These are phyloP conservation scores for Globisporangium splendens DNA, from an alignment of 352 stramenopile species.

Conservation along the genomic window DNA sequence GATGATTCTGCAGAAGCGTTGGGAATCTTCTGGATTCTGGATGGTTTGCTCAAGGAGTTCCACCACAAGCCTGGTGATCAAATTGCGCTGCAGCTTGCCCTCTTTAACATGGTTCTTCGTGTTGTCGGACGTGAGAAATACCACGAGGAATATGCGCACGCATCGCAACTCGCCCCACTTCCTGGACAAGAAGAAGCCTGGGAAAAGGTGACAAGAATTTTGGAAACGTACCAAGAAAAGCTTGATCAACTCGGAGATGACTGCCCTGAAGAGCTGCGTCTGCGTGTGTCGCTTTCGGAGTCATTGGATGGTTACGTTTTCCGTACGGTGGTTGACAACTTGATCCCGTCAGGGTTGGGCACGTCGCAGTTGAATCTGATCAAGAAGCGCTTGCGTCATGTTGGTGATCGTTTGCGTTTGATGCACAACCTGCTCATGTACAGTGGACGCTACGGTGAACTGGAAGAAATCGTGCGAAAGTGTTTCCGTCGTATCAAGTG, in stretches of 20 bases:
- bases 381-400: slow-evolving; percentile 84
- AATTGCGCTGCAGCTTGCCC: slow-evolving; percentile 71
- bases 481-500: slow-evolving; percentile 91
- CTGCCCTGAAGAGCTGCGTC: slow-evolving; percentile 54
- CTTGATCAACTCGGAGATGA: slow-evolving; percentile 68
- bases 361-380: slow-evolving; percentile 86
- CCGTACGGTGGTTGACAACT: slow-evolving; percentile 83
- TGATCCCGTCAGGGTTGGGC: slow-evolving; percentile 72
- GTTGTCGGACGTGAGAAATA: slow-evolving; percentile 79
- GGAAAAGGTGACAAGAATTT: slow-evolving; percentile 61
- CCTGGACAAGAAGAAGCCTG: slow-evolving; percentile 72
- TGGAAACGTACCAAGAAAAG: slow-evolving; percentile 70
- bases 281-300: slow-evolving; percentile 67
- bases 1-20: slow-evolving; percentile 74
- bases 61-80: slow-evolving; percentile 83
- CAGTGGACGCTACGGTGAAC: slow-evolving; percentile 72
- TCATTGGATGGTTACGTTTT: slow-evolving; percentile 86
- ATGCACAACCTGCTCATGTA: slow-evolving; percentile 91
- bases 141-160: slow-evolving; percentile 65
- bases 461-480: slow-evolving; percentile 89
- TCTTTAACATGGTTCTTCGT: slow-evolving; percentile 87
- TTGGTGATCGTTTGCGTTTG: slow-evolving; percentile 81
- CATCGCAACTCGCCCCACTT: slow-evolving; percentile 51
- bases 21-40: slow-evolving; percentile 78
- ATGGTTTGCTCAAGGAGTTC: slow-evolving; percentile 79